Conservation (phyloP, 352 stramenopile species). For the Phytophthora sojae region DNA sequence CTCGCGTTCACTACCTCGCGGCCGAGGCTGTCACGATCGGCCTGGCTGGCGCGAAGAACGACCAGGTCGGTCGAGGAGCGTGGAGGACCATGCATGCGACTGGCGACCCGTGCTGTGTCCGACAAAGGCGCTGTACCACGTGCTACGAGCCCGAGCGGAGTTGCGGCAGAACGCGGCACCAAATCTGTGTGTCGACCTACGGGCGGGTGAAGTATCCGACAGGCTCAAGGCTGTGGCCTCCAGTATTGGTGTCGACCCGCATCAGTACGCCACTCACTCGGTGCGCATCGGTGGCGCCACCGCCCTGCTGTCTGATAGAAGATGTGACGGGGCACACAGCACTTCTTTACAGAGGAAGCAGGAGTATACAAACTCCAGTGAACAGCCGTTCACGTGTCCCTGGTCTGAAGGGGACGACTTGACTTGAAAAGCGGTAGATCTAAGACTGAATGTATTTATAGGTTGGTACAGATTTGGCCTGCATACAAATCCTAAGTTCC, state of each 20-base stretch:
- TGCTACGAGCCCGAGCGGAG: neutral
- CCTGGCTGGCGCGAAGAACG: conserved; percentile 8
- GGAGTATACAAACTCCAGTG: too few relatives aligned
- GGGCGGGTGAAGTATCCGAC: neutral
- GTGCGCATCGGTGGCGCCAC: neutral
- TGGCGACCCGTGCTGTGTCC: neutral
- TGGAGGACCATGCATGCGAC: conserved; percentile 4
- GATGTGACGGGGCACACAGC: too few relatives aligned
- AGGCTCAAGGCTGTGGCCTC: neutral
- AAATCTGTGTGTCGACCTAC: neutral
- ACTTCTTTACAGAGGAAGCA: too few relatives aligned
- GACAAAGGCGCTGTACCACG: neutral
- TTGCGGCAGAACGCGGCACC: neutral
- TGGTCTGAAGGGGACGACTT: too few relatives aligned
- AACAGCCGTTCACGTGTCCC: too few relatives aligned
- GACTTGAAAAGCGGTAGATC: too few relatives aligned
- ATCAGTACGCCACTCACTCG: neutral
- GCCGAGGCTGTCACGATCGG: too few relatives aligned
- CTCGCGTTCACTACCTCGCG: too few relatives aligned
- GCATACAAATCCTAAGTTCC: too few relatives aligned
- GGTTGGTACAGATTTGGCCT: neutral
- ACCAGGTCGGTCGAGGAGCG: conserved; percentile 1
- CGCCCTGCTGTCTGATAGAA: neutral
- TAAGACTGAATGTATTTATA: too few relatives aligned
- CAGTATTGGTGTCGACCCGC: neutral